Evolutionary conservation across 169 alveolate species (phyloP), one percentile per base, ranked within the genome.

Genomic region (Sarcocystis neurona): DNA sequence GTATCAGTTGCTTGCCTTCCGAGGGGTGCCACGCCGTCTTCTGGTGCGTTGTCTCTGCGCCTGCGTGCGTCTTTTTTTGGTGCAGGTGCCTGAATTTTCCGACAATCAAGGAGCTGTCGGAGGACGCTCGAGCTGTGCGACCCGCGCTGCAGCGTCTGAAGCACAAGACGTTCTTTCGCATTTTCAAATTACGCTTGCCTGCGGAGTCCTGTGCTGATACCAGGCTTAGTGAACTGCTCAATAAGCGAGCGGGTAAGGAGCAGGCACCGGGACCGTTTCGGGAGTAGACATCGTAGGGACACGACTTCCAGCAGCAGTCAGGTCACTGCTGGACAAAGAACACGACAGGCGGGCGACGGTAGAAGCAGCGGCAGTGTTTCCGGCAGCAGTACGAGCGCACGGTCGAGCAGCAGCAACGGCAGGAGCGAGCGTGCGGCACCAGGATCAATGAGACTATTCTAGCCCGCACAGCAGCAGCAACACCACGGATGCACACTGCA

Each of bases 81-180:
- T 43, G 34, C 48, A 84, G 89, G 70, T 84, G 89, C 44, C 80
- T 84, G 27, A 46, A 84, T 39, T 56, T 72, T 18, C 89, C 89
- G 32, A 6, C 46, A 1, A 41, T 63, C 43, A 37, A 32, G 18
- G 39, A 41, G 82, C 80, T 84, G 70, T 46, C 50, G 34, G 72
- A 84, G 50, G 89, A 84, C 43, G 89, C 89, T 34, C 72, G 50
- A 60, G 23, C 66, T 48, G 79, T 84, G 78, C 89, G 30, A n/a
- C 89, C 89, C 0, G 30, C 47, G 44, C 89, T 84, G 46, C 89
- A 84, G 43, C 89, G 74, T 39, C 80, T 84, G 37, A 84, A 84
- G 50, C 78, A 46, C 48, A 20, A 82, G 48, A 84, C 79, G 4
- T 84, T 84, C n/a, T 84, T 84, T 47, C 58, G 89, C 32, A 84